Conservation (phyloP, 148 eudicot species). For the Chenopodium berlandieri region DNA sequence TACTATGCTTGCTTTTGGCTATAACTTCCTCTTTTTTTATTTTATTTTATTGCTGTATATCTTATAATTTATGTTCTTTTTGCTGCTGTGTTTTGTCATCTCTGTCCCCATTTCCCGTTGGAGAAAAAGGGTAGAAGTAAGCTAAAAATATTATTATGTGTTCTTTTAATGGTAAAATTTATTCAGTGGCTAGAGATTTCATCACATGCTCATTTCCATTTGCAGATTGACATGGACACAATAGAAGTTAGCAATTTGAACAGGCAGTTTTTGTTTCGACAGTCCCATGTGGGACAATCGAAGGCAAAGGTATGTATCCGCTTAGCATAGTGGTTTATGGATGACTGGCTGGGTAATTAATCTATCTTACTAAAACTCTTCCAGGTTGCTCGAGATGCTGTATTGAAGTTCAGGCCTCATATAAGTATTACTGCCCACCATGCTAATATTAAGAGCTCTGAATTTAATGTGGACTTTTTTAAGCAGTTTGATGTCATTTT, state of each 20-base stretch:
- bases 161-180: background rate
- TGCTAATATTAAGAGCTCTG: slow-evolving; percentile 86
- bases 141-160: background rate
- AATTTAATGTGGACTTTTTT: slow-evolving; percentile 83
- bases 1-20: background rate
- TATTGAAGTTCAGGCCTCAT: slow-evolving; percentile 78
- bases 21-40: background rate
- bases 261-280: slow-evolving; percentile 87
- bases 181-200: background rate
- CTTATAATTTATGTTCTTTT: background rate
- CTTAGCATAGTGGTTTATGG: slow-evolving; percentile 9
- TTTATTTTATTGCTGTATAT: background rate
- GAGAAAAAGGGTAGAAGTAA: background rate
- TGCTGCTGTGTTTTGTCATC: background rate
- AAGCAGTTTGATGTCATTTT: slow-evolving; percentile 84
- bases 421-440: slow-evolving; percentile 85
- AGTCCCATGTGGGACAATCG: slow-evolving; percentile 90
- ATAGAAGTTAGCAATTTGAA: slow-evolving; percentile 98
- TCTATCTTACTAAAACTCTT: slow-evolving; percentile 4
- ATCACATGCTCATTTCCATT: slow-evolving; percentile 10
- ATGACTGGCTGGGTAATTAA: background rate
- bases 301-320: slow-evolving; percentile 80
- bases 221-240: slow-evolving; percentile 96
- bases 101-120: background rate
- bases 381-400: slow-evolving; percentile 96